Percentiles rank a stretch among this genome's conserved stretches.
phyloP scores from a whole-genome alignment of 306 rosid genomes.

The Biancaea sappan region DNA sequence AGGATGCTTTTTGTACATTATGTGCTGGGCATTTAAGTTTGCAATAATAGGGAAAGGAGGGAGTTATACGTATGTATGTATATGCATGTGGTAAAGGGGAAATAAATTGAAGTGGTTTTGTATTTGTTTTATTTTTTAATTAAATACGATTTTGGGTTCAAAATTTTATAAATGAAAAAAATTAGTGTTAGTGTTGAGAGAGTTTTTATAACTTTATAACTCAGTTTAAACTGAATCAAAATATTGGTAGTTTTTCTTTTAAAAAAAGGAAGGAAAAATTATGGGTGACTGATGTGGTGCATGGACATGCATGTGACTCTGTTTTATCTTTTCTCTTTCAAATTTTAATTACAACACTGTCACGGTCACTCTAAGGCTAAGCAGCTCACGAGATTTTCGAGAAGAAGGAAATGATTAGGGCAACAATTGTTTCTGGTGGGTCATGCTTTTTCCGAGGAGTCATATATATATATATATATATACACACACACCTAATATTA shows the following conservation, averaged over 20 bases:
- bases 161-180: too few species aligned
- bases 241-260: too few species aligned
- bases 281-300: background rate
- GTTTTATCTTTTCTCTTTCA: background rate
- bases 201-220: too few species aligned
- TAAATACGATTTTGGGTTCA: too few species aligned
- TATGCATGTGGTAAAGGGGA: constrained; percentile 10
- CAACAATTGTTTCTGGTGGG: constrained; percentile 17
- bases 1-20: background rate
- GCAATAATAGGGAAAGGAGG: background rate
- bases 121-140: too few species aligned
- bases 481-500: too few species aligned
- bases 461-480: background rate
- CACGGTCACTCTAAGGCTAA: background rate
- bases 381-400: constrained; percentile 8
- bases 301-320: constrained; percentile 29
- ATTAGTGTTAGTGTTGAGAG: too few species aligned
- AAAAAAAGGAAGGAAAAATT: too few species aligned
- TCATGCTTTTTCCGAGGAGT: background rate
- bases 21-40: background rate
- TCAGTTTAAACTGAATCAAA: too few species aligned
- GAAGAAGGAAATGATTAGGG: background rate
- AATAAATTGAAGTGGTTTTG: too few species aligned
- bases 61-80: background rate
- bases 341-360: background rate